These are phyloP conservation scores for Kwoniella mangroviensis DNA, from an alignment of 768 basidiomycete genomes.

Conservation along the genomic window DNA sequence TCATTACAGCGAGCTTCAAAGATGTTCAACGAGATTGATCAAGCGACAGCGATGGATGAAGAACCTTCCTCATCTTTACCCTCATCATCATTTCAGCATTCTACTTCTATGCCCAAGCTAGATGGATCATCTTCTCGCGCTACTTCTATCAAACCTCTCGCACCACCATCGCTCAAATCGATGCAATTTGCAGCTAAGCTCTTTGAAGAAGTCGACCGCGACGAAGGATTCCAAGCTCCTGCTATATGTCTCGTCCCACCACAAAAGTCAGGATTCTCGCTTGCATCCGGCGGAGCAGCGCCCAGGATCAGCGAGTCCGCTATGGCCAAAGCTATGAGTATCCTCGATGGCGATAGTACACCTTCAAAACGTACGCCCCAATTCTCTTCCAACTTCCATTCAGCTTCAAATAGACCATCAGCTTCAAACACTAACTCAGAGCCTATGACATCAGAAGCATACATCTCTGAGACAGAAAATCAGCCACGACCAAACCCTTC, in stretches of 20 bases:
- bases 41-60: slow-evolving; percentile 7
- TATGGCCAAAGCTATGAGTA: not conserved
- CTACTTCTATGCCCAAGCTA: not conserved
- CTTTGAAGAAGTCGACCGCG: not conserved
- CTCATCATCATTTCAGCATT: not conserved
- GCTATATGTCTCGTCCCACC: no score
- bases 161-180: not conserved
- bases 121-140: not conserved
- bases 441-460: not conserved
- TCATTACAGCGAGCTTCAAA: slow-evolving; percentile 18
- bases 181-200: slow-evolving; percentile 1
- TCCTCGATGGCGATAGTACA: not conserved
- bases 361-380: not conserved
- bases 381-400: not conserved
- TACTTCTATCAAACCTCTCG: not conserved
- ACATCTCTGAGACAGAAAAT: not conserved
- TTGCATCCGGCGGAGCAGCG: slow-evolving; percentile 11
- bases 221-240: not conserved
- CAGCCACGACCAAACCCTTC: not conserved
- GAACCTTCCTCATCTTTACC: slow-evolving; percentile 3
- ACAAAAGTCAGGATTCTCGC: slow-evolving; percentile 13
- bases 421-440: not conserved
- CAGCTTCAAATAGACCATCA: not conserved
- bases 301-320: slow-evolving; percentile 4
- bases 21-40: slow-evolving; percentile 22